Evolutionary conservation across 2,329 filamentous ascomycete genomes (phyloP).

Genomic region (Hypoxylon sp.): DNA sequence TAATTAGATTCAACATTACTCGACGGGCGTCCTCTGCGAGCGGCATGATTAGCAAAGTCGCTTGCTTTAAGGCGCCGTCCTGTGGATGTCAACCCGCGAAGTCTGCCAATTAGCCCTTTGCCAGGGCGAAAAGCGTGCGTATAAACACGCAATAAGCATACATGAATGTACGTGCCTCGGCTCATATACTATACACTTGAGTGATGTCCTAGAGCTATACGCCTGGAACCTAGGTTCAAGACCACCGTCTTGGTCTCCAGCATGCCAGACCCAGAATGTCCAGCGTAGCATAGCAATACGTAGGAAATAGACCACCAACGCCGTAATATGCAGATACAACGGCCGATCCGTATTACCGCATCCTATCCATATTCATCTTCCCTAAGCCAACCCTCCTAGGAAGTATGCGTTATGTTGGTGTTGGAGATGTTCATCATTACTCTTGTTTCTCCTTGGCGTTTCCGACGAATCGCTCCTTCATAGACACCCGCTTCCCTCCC

Average conservation of each 20-base stretch:
- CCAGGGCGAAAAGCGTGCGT: conserved; percentile 11
- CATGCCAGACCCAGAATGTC: conserved; percentile 27
- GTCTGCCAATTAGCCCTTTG: conserved; percentile 1
- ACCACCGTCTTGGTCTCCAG: conserved; percentile 19
- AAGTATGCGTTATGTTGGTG: conserved; percentile 16
- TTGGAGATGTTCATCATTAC: conserved; percentile 23
- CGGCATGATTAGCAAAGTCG: neutral
- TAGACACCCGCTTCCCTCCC: conserved; percentile 75
- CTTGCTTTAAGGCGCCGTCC: neutral
- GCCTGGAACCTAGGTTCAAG: conserved; percentile 27
- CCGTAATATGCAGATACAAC: conserved; percentile 45
- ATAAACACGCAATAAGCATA: conserved; percentile 14
- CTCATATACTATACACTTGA: conserved; percentile 35
- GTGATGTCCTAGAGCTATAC: conserved; percentile 20
- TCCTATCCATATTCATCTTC: conserved; percentile 36
- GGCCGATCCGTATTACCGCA: conserved; percentile 38
- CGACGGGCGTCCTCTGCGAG: neutral
- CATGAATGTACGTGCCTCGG: conserved; percentile 11
- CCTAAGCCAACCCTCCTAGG: conserved; percentile 12
- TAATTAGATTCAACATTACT: conserved; percentile 8
- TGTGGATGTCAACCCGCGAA: conserved; percentile 1
- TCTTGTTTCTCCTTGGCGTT: conserved; percentile 43
- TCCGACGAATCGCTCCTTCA: conserved; percentile 63
- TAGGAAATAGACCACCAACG: conserved; percentile 42
- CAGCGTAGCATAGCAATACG: conserved; percentile 14